Percentiles rank a stretch among this genome's conserved stretches.
Conservation (phyloP, 768 basidiomycete species). For the Tulasnella sp. region DNA sequence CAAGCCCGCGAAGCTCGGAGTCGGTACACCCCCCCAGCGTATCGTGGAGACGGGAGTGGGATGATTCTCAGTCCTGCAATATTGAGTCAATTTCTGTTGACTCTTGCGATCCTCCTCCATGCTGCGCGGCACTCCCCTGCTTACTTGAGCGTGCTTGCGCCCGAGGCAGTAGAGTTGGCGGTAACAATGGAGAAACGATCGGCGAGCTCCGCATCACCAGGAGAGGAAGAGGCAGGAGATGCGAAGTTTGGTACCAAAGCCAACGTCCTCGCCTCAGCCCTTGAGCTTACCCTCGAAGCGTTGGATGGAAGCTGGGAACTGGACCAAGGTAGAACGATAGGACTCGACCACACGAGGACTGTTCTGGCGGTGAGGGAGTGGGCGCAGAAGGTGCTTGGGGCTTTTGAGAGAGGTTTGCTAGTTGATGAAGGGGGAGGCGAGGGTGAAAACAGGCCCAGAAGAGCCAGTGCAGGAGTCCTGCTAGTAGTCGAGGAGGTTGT, state of each 20-base stretch:
- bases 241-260: constrained; percentile 49
- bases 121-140: constrained; percentile 71
- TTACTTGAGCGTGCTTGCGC: constrained; percentile 74
- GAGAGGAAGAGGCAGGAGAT: constrained; percentile 33
- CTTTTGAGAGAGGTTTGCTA: constrained; percentile 55
- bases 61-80: constrained; percentile 73
- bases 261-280: constrained; percentile 59
- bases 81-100: constrained; percentile 65
- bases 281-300: constrained; percentile 70
- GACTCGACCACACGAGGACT: constrained; percentile 65
- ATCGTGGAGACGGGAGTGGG: constrained; percentile 69
- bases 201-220: constrained; percentile 36
- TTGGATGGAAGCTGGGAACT: constrained; percentile 67
- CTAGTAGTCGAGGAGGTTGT: constrained; percentile 72
- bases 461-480: constrained; percentile 70
- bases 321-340: constrained; percentile 67
- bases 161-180: constrained; percentile 76
- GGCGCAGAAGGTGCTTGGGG: constrained; percentile 59
- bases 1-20: constrained; percentile 63
- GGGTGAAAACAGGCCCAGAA: constrained; percentile 52
- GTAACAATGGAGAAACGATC: constrained; percentile 66
- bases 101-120: constrained; percentile 72
- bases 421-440: constrained; percentile 58
- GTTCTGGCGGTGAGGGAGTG: constrained; percentile 71
- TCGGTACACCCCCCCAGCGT: constrained; percentile 37